Evolutionary conservation across 2,329 filamentous ascomycete species (phyloP), one percentile per base, ranked within the genome.

Genomic region (Clarireedia sp.): DNA sequence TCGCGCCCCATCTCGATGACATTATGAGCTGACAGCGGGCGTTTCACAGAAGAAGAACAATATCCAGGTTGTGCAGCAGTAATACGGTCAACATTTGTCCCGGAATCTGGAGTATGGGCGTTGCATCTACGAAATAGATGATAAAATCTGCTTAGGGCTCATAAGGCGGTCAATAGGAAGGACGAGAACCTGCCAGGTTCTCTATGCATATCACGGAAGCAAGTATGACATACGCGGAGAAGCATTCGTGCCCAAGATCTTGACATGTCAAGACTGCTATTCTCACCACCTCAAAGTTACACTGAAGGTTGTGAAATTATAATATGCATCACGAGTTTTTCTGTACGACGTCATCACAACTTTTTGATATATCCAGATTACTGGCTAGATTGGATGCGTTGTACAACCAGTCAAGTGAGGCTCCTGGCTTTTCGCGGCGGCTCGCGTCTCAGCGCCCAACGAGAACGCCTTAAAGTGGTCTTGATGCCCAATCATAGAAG

Each of bases 1-100:
- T 26, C 40, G 16, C n/a, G 24, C 29, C 29, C 45, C n/a, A 47
- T 48, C 2, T 24, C 33, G 51, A 19, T 19, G 33, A 33, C 33
- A 19, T 41, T 10, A 54, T 45, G 48, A 57, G 54, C 60, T 65
- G 54, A 65, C 51, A 37, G 38, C 36, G 24, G 40, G 54, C n/a
- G 53, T 37, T 48, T 36, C 69, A 69, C 72, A 91, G 88, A 91
- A 90, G 72, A 91, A 90, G 82, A 89, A 94, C 74, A 92, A 92
- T 67, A 81, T 94, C 51, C 88, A 92, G 70, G 86, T 92, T 61
- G 87, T 94, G 59, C 87, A 90, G 74, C 86, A 88, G 73, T 86
- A 71, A 78, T 47, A 47, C 45, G 12, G 60, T 44, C 57, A 51
- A 52, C 26, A 55, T 51, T 60, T 62, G 24, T 37, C 40, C 51